A percentile compares a stretch with the other conserved stretches of the same genome.
phyloP scores from a whole-genome alignment of 495 filamentous ascomycete species.

The Pseudevernia furfuracea region DNA sequence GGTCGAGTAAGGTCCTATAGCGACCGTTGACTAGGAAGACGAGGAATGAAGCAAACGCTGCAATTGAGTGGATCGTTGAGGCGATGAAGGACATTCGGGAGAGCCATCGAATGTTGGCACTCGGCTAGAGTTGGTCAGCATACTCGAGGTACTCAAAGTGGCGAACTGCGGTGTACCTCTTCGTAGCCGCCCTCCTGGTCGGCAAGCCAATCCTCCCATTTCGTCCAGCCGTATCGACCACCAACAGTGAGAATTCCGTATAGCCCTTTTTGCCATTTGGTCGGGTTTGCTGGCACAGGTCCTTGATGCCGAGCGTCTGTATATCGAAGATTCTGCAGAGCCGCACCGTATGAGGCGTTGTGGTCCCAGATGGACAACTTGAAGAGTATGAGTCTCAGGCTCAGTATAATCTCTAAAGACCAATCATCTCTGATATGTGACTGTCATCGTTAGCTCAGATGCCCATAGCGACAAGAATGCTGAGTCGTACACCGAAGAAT shows the following conservation, averaged over 20 bases:
- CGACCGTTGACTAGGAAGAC: slow-evolving; percentile 83
- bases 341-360: slow-evolving; percentile 87
- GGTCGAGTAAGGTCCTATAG: slow-evolving; percentile 86
- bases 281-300: slow-evolving; percentile 52
- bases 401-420: slow-evolving; percentile 74
- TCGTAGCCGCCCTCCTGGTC: slow-evolving; percentile 63
- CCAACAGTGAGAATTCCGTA: slow-evolving; percentile 83
- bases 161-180: slow-evolving; percentile 36
- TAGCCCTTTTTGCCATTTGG: slow-evolving; percentile 68
- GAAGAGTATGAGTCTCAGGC: slow-evolving; percentile 73
- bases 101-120: slow-evolving; percentile 46
- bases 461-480: not conserved
- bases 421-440: slow-evolving; percentile 67
- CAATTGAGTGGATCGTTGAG: slow-evolving; percentile 66
- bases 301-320: slow-evolving; percentile 69
- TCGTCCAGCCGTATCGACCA: slow-evolving; percentile 80
- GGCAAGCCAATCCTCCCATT: slow-evolving; percentile 83
- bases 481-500: slow-evolving; percentile 61
- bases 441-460: slow-evolving; percentile 27
- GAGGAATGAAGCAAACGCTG: slow-evolving; percentile 76
- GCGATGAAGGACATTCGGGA: slow-evolving; percentile 60
- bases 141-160: not conserved
- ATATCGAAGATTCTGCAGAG: slow-evolving; percentile 83
- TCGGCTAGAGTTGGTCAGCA: slow-evolving; percentile 30
- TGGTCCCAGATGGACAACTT: slow-evolving; percentile 97